phyloP scores from a whole-genome alignment of 441 rosid genomes.

The Pelargonium citronellum region DNA sequence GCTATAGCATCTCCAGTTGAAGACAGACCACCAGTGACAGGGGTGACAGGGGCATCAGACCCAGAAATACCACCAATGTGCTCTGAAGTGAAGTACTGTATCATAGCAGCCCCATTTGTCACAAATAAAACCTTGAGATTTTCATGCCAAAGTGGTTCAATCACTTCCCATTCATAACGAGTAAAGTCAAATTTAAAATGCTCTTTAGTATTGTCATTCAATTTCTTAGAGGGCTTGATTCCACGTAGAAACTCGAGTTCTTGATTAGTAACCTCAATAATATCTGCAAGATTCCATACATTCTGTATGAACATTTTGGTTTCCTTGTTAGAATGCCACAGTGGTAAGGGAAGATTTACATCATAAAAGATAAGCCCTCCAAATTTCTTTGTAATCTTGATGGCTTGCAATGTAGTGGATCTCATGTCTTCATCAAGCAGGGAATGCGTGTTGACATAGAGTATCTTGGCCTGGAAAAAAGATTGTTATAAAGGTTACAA shows the following conservation, averaged over 20 bases:
- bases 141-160: constrained; percentile 74
- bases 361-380: constrained; percentile 73
- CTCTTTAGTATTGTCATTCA: constrained; percentile 52
- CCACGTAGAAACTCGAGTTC: constrained; percentile 85
- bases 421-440: constrained; percentile 66
- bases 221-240: constrained; percentile 60
- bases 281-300: constrained; percentile 67
- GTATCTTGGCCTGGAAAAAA: constrained; percentile 68
- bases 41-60: constrained; percentile 74
- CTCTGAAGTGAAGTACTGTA: constrained; percentile 80
- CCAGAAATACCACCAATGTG: constrained; percentile 68
- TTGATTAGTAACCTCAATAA: constrained; percentile 80
- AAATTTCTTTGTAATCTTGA: constrained; percentile 58
- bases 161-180: constrained; percentile 54
- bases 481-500: constrained; percentile 25
- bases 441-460: constrained; percentile 76
- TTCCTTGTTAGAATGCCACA: constrained; percentile 74
- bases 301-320: constrained; percentile 59
- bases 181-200: constrained; percentile 45
- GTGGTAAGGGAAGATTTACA: constrained; percentile 70
- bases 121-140: constrained; percentile 75
- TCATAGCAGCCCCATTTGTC: constrained; percentile 86
- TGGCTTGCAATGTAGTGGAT: constrained; percentile 61
- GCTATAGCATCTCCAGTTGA: constrained; percentile 90
- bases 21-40: constrained; percentile 76